Evolutionary conservation across 495 filamentous ascomycete species (phyloP).

Genomic region (Daldinia decipiens): DNA sequence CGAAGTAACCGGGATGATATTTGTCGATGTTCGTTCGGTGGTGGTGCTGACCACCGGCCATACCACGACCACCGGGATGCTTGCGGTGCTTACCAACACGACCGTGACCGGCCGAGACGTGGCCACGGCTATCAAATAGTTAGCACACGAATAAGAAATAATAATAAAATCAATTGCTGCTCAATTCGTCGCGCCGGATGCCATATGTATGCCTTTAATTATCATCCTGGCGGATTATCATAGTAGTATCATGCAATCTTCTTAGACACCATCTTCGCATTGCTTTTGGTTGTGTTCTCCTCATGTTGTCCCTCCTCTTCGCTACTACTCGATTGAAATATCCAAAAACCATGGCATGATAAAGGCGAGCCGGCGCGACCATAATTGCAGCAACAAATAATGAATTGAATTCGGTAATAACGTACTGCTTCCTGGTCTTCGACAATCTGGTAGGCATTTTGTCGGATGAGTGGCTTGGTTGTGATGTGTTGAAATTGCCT

Average conservation of each 20-base stretch:
- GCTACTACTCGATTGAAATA: constrained; percentile 10
- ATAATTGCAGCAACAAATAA: constrained; percentile 41
- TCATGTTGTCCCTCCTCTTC: constrained; percentile 21
- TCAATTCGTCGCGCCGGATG: constrained; percentile 33
- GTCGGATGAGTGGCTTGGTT: constrained; percentile 44
- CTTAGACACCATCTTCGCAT: background rate
- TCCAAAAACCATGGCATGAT: constrained; percentile 19
- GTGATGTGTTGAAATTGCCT: constrained; percentile 39
- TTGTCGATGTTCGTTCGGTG: constrained; percentile 95
- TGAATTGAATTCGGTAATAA: constrained; percentile 43
- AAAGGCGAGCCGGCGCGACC: constrained; percentile 21
- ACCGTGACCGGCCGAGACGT: constrained; percentile 93
- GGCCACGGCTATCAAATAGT: constrained; percentile 75
- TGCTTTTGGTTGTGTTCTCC: background rate
- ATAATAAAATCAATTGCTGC: constrained; percentile 17
- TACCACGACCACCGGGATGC: constrained; percentile 93
- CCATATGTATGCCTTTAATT: background rate
- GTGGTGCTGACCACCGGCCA: constrained; percentile 97
- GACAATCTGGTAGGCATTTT: constrained; percentile 84
- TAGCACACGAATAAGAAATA: constrained; percentile 37
- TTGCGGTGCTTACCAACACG: constrained; percentile 94
- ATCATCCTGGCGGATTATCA: constrained; percentile 1
- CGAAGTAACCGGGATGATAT: constrained; percentile 76
- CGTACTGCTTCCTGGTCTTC: constrained; percentile 87
- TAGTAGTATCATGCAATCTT: background rate